phyloP scores from a whole-genome alignment of 176 grass and related monocot species.

The Tillandsia leiboldiana region DNA sequence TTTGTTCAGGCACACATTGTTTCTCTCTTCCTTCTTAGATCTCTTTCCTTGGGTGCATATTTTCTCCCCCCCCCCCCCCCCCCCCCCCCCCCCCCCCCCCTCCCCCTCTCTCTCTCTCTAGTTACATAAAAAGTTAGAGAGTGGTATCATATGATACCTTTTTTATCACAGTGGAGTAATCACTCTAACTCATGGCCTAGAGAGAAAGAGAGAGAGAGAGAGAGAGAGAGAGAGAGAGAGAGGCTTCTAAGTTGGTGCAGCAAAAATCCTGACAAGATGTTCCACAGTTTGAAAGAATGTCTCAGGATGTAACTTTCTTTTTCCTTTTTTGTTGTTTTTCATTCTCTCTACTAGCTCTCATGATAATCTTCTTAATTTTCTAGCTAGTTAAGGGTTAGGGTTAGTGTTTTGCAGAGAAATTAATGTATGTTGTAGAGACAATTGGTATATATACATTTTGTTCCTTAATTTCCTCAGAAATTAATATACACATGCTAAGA shows the following conservation, averaged over 20 bases:
- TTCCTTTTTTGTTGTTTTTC: not conserved
- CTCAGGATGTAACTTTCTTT: not conserved
- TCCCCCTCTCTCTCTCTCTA: constrained; percentile 4
- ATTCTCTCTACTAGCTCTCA: not conserved
- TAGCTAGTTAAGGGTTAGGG: not conserved
- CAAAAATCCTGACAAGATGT: constrained; percentile 23
- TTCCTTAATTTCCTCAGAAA: not conserved
- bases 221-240: constrained; percentile 9
- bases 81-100: not conserved
- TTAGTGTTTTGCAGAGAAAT: not conserved
- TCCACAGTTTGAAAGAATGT: constrained; percentile 15
- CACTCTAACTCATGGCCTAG: constrained; percentile 5
- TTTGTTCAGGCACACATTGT: constrained; percentile 23
- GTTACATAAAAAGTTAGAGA: constrained; percentile 10
- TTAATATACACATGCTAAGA: not conserved
- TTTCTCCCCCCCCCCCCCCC: too few species aligned
- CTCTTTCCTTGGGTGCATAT: constrained; percentile 12
- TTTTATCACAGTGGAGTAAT: constrained; percentile 9
- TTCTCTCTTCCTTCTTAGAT: constrained; percentile 11
- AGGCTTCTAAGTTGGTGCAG: constrained; percentile 8
- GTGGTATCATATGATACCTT: constrained; percentile 5
- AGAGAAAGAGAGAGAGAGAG: constrained; percentile 6
- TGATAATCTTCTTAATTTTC: not conserved
- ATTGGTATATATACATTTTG: not conserved
- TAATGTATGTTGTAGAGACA: not conserved